phyloP scores from a whole-genome alignment of 495 filamentous ascomycete genomes.

The Thozetella sp. region DNA sequence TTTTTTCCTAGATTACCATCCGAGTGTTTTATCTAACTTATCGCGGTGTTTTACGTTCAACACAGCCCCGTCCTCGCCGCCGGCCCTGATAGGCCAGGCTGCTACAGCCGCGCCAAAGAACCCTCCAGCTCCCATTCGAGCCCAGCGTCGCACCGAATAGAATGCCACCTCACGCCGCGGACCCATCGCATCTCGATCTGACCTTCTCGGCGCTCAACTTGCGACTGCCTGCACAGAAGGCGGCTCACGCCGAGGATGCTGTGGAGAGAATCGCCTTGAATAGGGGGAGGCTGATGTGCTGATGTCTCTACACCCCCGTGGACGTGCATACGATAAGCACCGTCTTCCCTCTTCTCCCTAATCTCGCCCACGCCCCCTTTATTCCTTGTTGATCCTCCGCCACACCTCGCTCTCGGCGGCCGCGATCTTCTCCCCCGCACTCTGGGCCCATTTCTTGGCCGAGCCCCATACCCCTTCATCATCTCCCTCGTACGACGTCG shows the following conservation, averaged over 20 bases:
- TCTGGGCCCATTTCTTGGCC: slow-evolving; percentile 63
- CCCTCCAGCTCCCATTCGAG: background rate
- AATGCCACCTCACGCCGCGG: background rate
- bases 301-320: background rate
- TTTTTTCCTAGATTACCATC: background rate
- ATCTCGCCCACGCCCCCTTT: slow-evolving; percentile 1
- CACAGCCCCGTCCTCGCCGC: background rate
- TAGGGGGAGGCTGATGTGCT: background rate
- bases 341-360: background rate
- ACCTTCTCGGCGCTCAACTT: background rate
- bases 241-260: background rate
- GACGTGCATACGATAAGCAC: background rate
- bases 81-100: slow-evolving; percentile 4
- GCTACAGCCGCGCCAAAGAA: background rate
- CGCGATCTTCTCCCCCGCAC: slow-evolving; percentile 60
- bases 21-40: slow-evolving; percentile 4
- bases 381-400: slow-evolving; percentile 63
- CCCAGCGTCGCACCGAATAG: background rate
- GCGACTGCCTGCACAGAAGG: background rate
- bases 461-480: slow-evolving; percentile 49
- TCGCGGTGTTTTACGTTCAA: slow-evolving; percentile 13
- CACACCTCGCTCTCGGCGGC: slow-evolving; percentile 72
- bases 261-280: background rate
- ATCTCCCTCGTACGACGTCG: slow-evolving; percentile 6
- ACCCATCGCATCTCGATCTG: background rate